A percentile compares a stretch with the other conserved stretches of the same genome.
phyloP scores from a whole-genome alignment of 306 rosid genomes.

The Quercus ilex region DNA sequence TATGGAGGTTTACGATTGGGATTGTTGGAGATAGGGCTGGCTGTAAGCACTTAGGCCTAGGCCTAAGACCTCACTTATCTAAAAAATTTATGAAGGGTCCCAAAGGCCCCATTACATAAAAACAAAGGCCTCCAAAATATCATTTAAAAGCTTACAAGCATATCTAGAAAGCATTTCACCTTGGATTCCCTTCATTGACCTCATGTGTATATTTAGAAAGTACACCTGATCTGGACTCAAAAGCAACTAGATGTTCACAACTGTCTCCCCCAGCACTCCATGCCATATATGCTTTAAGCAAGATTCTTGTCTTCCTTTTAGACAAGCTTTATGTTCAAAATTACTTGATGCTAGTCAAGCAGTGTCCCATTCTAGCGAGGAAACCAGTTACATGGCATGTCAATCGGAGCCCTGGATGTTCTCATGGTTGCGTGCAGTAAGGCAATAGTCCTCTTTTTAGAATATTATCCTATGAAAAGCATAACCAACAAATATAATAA shows the following conservation, averaged over 20 bases:
- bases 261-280: conserved; percentile 28
- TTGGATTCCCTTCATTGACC: conserved; percentile 69
- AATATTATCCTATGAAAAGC: conserved; percentile 19
- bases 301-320: conserved; percentile 53
- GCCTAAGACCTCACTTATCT: no score
- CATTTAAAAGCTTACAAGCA: background rate
- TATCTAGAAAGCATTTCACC: conserved; percentile 31
- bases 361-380: background rate
- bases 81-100: no score
- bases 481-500: background rate
- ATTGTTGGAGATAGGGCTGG: no score
- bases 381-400: conserved; percentile 16
- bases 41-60: no score
- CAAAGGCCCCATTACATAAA: no score
- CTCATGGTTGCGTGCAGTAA: conserved; percentile 23
- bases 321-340: conserved; percentile 39
- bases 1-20: no score
- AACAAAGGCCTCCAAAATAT: no score
- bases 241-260: conserved; percentile 28
- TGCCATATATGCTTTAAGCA: conserved; percentile 37
- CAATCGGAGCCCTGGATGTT: conserved; percentile 23
- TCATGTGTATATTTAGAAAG: conserved; percentile 14
- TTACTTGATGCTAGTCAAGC: conserved; percentile 17
- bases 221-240: conserved; percentile 38
- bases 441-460: conserved; percentile 19